These are phyloP conservation scores for Podila minutissima DNA, from an alignment of 192 early-diverging fungal genomes.

Conservation along the genomic window DNA sequence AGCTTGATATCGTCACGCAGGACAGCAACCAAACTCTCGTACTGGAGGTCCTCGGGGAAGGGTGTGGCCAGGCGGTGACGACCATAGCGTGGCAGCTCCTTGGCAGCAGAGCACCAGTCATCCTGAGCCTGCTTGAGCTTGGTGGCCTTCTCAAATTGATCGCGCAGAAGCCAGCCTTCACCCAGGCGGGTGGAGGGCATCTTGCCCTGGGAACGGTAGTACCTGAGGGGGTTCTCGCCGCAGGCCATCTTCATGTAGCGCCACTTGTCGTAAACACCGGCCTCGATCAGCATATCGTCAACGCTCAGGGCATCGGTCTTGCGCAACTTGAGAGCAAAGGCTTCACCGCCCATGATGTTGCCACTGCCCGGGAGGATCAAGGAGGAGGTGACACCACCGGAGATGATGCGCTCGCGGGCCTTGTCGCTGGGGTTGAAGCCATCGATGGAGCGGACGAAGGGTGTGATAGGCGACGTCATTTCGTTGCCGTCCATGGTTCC, in stretches of 20 bases:
- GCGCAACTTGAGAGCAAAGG: slow-evolving; percentile 69
- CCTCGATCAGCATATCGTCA: slow-evolving; percentile 75
- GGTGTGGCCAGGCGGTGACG: slow-evolving; percentile 48
- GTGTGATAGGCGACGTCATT: slow-evolving; percentile 55
- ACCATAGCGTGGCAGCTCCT: slow-evolving; percentile 1
- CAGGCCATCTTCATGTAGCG: slow-evolving; percentile 85
- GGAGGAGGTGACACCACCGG: slow-evolving; percentile 77
- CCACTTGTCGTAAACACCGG: slow-evolving; percentile 52
- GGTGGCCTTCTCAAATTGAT: slow-evolving; percentile 61
- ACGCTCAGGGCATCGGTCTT: slow-evolving; percentile 53
- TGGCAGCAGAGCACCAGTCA: slow-evolving; percentile 21
- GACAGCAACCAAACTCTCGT: slow-evolving; percentile 68
- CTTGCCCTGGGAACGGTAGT: neutral
- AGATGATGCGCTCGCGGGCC: slow-evolving; percentile 15
- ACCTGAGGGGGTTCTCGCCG: slow-evolving; percentile 75
- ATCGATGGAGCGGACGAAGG: slow-evolving; percentile 67
- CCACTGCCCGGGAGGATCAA: slow-evolving; percentile 70
- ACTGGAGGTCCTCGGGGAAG: slow-evolving; percentile 67
- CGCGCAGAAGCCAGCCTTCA: slow-evolving; percentile 67
- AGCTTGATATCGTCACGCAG: slow-evolving; percentile 71
- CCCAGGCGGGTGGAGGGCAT: slow-evolving; percentile 63
- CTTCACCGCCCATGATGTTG: slow-evolving; percentile 83
- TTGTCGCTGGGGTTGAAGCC: slow-evolving; percentile 71
- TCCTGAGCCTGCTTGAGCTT: slow-evolving; percentile 62
- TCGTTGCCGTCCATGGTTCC: slow-evolving; percentile 70